Evolutionary conservation across 768 basidiomycete species (phyloP).

Genomic region (Boletus pseudopeckii): DNA sequence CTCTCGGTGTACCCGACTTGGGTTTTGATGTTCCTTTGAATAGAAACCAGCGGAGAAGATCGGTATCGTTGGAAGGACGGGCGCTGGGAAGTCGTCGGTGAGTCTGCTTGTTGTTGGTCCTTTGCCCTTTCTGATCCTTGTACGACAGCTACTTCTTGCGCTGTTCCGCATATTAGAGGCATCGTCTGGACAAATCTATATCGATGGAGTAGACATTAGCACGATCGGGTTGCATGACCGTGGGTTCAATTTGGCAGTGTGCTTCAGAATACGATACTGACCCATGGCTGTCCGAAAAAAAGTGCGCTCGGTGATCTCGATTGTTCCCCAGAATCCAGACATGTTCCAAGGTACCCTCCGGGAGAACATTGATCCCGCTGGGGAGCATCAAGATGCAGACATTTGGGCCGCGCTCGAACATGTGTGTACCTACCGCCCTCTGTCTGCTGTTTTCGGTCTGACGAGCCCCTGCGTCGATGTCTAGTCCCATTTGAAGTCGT

Average conservation of each 20-base stretch:
- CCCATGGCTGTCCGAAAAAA: background rate
- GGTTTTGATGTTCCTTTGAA: constrained; percentile 4
- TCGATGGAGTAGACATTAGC: constrained; percentile 76
- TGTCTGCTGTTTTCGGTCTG: background rate
- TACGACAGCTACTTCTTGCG: constrained; percentile 55
- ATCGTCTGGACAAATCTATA: constrained; percentile 56
- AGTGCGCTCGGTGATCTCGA: constrained; percentile 76
- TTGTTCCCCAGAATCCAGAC: constrained; percentile 80
- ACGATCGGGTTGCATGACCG: constrained; percentile 68
- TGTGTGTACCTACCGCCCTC: constrained; percentile 20
- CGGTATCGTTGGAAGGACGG: constrained; percentile 86
- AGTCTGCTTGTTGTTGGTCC: constrained; percentile 11
- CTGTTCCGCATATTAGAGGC: constrained; percentile 79
- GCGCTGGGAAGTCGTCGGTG: constrained; percentile 75
- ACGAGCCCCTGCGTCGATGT: background rate
- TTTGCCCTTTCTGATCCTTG: background rate
- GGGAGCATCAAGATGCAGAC: constrained; percentile 66
- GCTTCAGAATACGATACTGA: background rate
- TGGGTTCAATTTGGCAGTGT: constrained; percentile 2
- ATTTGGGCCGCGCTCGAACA: constrained; percentile 88
- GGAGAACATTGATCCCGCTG: constrained; percentile 88
- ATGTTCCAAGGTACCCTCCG: constrained; percentile 71
- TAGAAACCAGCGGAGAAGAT: constrained; percentile 79
- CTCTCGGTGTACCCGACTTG: background rate
- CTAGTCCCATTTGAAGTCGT: constrained; percentile 66